Evolutionary conservation across 768 basidiomycete genomes (phyloP).

Genomic region (Mycena filopes): DNA sequence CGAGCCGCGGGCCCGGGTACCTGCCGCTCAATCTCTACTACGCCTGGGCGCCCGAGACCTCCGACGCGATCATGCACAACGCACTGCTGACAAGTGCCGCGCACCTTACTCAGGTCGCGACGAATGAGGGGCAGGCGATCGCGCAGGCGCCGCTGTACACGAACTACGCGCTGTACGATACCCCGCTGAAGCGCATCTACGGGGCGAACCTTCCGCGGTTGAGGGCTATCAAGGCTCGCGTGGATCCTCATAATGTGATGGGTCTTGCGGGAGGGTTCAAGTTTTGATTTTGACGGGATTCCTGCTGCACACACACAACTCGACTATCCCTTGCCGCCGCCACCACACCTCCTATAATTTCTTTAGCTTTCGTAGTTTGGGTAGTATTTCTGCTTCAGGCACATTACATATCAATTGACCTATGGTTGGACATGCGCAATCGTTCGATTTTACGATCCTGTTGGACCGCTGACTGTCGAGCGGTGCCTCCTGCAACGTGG

Average conservation of each 20-base stretch:
- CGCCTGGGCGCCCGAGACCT: slow-evolving; percentile 33
- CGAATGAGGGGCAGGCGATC: slow-evolving; percentile 42
- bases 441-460: no score
- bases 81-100: slow-evolving; percentile 44
- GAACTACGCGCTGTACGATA: slow-evolving; percentile 57
- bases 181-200: slow-evolving; percentile 52
- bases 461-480: no score
- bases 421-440: no score
- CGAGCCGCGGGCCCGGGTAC: slow-evolving; percentile 37
- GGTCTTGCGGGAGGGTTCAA: slow-evolving; percentile 59
- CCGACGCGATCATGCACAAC: slow-evolving; percentile 39
- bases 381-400: no score
- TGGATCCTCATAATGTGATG: slow-evolving; percentile 60
- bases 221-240: slow-evolving; percentile 41
- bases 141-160: slow-evolving; percentile 49
- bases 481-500: no score
- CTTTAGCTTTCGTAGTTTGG: no score
- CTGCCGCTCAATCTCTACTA: slow-evolving; percentile 42
- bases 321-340: no score
- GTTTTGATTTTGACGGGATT: no score
- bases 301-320: no score
- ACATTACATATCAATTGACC: no score
- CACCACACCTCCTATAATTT: no score
- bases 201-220: slow-evolving; percentile 48
- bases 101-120: slow-evolving; percentile 34